These are phyloP conservation scores for Geosmithia flava DNA, from an alignment of 2,329 filamentous ascomycete genomes.

Conservation along the genomic window DNA sequence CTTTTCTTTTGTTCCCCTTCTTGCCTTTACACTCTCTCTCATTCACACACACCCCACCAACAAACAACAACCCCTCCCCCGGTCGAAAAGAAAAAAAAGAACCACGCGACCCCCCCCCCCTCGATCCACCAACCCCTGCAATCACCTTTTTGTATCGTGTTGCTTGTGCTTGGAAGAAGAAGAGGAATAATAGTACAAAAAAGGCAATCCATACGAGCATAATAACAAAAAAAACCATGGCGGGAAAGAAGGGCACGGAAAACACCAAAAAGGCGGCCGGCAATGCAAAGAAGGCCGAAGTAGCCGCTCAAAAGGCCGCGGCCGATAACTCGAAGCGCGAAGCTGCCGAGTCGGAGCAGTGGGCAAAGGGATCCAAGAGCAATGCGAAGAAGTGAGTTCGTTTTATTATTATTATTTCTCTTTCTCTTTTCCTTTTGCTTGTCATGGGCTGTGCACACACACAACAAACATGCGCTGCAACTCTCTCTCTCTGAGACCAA, in stretches of 20 bases:
- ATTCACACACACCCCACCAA: too few species aligned
- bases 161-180: too few species aligned
- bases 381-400: constrained; percentile 81
- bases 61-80: too few species aligned
- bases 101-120: background rate
- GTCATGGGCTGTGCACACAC: too few species aligned
- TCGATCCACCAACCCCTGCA: background rate
- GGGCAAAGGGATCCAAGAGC: constrained; percentile 77
- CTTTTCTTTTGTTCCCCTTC: too few species aligned
- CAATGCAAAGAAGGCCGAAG: constrained; percentile 86
- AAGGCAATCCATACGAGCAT: too few species aligned
- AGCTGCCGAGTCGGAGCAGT: constrained; percentile 60
- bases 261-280: constrained; percentile 83
- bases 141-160: too few species aligned
- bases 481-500: background rate
- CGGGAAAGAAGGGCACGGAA: constrained; percentile 60
- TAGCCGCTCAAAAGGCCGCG: constrained; percentile 68
- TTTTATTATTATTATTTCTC: too few species aligned
- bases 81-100: too few species aligned
- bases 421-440: background rate
- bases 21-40: too few species aligned
- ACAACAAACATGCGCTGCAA: too few species aligned
- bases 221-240: constrained; percentile 35
- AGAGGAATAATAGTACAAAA: too few species aligned
- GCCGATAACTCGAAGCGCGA: constrained; percentile 54